phyloP scores from a whole-genome alignment of 495 filamentous ascomycete genomes.

The Hyaloscypha variabilis region DNA sequence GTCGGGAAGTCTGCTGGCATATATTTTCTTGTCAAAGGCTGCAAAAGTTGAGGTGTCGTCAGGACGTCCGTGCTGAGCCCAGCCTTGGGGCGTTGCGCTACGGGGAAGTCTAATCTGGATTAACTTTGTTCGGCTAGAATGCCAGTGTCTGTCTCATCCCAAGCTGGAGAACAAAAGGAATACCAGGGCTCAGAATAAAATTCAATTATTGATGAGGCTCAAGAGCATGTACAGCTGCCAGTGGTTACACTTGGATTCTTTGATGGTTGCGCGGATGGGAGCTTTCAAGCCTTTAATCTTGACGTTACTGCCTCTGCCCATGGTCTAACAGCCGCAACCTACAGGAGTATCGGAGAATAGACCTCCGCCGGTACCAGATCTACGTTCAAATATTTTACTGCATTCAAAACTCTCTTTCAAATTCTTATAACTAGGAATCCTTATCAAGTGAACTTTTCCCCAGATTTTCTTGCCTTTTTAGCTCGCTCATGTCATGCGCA shows the following conservation, averaged over 20 bases:
- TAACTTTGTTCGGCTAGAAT: constrained; percentile 1
- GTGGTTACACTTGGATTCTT: background rate
- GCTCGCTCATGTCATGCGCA: constrained; percentile 7
- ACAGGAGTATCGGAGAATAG: no score
- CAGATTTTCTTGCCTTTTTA: background rate
- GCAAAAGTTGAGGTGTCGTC: background rate
- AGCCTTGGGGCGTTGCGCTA: background rate
- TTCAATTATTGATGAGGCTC: background rate
- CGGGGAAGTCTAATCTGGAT: background rate
- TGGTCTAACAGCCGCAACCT: no score
- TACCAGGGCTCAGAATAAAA: background rate
- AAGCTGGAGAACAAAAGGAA: background rate
- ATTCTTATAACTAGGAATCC: background rate
- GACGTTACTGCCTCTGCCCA: background rate
- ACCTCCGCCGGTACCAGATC: no score
- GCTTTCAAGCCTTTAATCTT: background rate
- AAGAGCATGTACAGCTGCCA: background rate
- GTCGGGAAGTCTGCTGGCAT: background rate
- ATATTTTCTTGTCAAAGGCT: background rate
- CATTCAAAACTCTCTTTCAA: background rate
- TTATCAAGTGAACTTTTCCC: background rate
- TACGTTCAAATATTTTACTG: no score
- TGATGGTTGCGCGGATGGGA: background rate
- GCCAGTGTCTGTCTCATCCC: background rate
- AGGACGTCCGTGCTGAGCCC: background rate